phyloP scores from a whole-genome alignment of 768 basidiomycete species.

The Suillus tomentosus region DNA sequence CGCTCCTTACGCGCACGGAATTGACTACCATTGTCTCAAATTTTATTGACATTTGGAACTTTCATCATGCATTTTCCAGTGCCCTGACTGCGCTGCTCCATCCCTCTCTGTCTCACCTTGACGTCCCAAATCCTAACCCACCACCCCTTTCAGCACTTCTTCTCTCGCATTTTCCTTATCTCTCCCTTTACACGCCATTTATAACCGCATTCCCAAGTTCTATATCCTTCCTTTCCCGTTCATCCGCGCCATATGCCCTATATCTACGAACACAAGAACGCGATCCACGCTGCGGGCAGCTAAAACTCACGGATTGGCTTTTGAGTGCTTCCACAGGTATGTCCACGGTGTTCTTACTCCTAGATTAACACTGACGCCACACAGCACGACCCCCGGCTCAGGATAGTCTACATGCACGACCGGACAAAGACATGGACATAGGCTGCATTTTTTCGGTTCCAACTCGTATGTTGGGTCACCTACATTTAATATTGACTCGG shows the following conservation, averaged over 20 bases:
- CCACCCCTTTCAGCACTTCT: constrained; percentile 60
- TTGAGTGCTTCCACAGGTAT: too few species aligned
- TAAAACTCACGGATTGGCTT: constrained; percentile 83
- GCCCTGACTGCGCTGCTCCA: constrained; percentile 51
- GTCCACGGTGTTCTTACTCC: too few species aligned
- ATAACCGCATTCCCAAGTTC: constrained; percentile 75
- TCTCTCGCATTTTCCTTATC: constrained; percentile 82
- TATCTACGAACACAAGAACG: constrained; percentile 69
- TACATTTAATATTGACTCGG: too few species aligned
- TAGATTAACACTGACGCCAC: too few species aligned
- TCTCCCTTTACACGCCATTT: constrained; percentile 86
- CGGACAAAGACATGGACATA: too few species aligned
- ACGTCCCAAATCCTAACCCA: constrained; percentile 28
- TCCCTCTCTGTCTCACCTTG: constrained; percentile 15
- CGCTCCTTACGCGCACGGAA: constrained; percentile 67
- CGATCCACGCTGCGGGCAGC: constrained; percentile 68
- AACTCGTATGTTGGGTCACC: too few species aligned
- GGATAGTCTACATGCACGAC: too few species aligned
- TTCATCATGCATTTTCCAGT: constrained; percentile 73
- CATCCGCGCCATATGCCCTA: constrained; percentile 50
- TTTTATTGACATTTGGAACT: constrained; percentile 90
- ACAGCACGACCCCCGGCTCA: too few species aligned
- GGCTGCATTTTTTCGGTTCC: too few species aligned
- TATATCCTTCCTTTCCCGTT: constrained; percentile 50
- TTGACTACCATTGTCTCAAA: constrained; percentile 82